Evolutionary conservation across 169 alveolate genomes (phyloP).

Genomic region (Plasmodium vinckei): DNA sequence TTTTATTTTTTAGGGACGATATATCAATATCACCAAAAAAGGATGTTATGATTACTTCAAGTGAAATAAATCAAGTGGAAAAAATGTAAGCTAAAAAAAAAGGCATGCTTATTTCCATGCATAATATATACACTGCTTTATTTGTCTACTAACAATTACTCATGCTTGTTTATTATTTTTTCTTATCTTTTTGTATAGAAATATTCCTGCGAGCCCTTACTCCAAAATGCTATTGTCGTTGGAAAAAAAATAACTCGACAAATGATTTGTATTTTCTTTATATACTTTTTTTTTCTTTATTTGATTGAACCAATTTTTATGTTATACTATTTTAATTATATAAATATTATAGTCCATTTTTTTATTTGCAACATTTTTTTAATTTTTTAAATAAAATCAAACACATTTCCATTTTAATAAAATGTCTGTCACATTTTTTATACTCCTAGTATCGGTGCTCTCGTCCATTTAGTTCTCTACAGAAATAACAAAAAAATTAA

Average conservation of each 20-base stretch:
- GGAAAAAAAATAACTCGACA: conserved; percentile 12
- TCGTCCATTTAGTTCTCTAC: conserved; percentile 66
- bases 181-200: conserved; percentile 8
- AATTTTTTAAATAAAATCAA: too few relatives aligned
- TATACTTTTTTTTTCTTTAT: neutral
- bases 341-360: too few relatives aligned
- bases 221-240: conserved; percentile 31
- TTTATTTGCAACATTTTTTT: too few relatives aligned
- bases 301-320: neutral
- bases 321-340: too few relatives aligned
- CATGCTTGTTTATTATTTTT: neutral
- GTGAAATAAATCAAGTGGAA: conserved; percentile 72
- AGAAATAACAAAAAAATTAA: neutral
- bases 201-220: conserved; percentile 43
- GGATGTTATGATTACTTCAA: conserved; percentile 65
- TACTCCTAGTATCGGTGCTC: conserved; percentile 50
- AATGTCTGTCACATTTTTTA: neutral
- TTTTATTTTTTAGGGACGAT: conserved; percentile 66
- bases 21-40: conserved; percentile 56
- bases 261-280: neutral
- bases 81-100: conserved; percentile 49
- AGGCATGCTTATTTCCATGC: neutral
- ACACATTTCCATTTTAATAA: too few relatives aligned
- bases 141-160: neutral
- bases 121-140: neutral